Evolutionary conservation across 495 filamentous ascomycete species (phyloP), one percentile per base, ranked within the genome.

Genomic region (Penicillium chermesinum): DNA sequence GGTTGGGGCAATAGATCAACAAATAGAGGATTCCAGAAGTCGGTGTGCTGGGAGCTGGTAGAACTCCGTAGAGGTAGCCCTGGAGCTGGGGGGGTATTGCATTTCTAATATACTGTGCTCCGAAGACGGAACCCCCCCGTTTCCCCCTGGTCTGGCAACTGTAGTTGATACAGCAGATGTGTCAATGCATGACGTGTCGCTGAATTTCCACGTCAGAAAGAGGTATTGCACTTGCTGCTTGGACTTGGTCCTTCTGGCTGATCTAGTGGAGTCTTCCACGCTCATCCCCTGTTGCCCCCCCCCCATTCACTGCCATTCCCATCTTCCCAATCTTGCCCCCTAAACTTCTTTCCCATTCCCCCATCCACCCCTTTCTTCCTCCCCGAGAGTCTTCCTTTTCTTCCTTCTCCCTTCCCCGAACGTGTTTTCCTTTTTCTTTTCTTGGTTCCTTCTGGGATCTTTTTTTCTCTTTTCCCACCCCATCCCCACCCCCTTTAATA

Each of bases 161-260:
- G n/a, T n/a, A n/a, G n/a, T n/a, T n/a, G n/a, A 45, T 36, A 40
- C 18, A 22, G 20, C 14, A 37, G 35, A 40, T 40, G 38, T 40
- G 13, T 48, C 16, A 37, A 20, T 44, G 43, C 53, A 62, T 62
- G 59, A 62, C 59, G 59, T 62, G 55, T 59, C 55, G 41, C 38
- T 18, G 39, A 33, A 44, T n/a, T 44, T 49, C 54, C 54, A 57
- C 54, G 54, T 57, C 55, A 54, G 48, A 50, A 52, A 38, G 38
- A 47, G 50, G 43, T 36, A 41, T 18, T 41, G 38, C 38, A 21
- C n/a, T 41, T 16, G 8, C 5, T 41, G 43, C n/a, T 25, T 30
- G 25, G 25, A 30, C 5, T 30, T n/a, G n/a, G n/a, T n/a, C n/a
- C n/a, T n/a, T n/a, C n/a, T n/a, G n/a, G n/a, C n/a, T n/a, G n/a